Evolutionary conservation across 352 stramenopile genomes (phyloP).

Genomic region (Globisporangium lucens): DNA sequence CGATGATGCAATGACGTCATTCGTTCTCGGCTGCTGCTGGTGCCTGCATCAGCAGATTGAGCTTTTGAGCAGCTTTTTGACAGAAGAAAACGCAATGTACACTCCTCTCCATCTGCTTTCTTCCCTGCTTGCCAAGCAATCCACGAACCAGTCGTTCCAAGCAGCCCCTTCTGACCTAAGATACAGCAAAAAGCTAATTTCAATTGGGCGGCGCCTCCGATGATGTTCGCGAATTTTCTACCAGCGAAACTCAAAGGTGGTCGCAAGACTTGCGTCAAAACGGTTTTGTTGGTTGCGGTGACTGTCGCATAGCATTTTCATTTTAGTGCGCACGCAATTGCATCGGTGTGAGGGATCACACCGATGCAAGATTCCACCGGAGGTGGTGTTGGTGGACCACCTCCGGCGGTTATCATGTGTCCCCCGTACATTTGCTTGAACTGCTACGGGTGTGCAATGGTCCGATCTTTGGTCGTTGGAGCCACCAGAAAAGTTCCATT

Average conservation of each 20-base stretch:
- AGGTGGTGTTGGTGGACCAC: background rate
- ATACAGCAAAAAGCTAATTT: background rate
- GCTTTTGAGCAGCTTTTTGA: background rate
- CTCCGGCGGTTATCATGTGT: background rate
- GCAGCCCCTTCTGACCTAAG: background rate
- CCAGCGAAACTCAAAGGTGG: background rate
- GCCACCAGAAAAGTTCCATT: background rate
- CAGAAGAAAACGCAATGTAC: background rate
- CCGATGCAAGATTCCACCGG: too few species aligned
- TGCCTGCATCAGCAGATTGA: background rate
- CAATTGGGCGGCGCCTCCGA: background rate
- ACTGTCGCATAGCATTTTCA: constrained; percentile 1
- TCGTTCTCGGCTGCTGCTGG: background rate
- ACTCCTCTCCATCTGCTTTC: background rate
- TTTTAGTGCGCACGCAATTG: background rate
- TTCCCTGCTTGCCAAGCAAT: background rate
- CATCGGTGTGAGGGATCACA: too few species aligned
- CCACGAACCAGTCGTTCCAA: background rate
- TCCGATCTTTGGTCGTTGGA: background rate
- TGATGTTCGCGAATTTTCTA: background rate
- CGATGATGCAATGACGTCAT: background rate
- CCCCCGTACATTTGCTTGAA: background rate
- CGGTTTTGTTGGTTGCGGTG: background rate
- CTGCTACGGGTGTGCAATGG: background rate
- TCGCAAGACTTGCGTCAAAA: background rate